Conservation (phyloP, 2,329 filamentous ascomycete genomes). For the Fusarium sororula region DNA sequence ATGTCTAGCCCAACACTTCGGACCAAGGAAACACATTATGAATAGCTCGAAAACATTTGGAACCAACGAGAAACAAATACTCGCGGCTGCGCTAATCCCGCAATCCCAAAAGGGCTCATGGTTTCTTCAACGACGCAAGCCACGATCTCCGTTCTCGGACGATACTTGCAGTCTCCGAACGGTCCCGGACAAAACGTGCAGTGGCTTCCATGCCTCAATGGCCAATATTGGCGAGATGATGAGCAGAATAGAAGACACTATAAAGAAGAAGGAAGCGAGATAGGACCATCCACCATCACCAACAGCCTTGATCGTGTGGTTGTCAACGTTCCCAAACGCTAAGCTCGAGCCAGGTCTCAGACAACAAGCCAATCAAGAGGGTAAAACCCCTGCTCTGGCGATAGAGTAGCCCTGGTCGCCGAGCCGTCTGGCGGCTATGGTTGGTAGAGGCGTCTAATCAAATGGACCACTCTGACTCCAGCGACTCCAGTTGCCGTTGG, state of each 20-base stretch:
- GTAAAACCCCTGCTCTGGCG: constrained; percentile 45
- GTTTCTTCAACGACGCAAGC: constrained; percentile 36
- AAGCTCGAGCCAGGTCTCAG: constrained; percentile 41
- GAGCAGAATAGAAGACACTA: constrained; percentile 5
- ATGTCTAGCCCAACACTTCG: constrained; percentile 1
- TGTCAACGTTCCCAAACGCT: constrained; percentile 49
- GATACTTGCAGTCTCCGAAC: constrained; percentile 21
- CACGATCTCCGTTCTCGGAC: constrained; percentile 37
- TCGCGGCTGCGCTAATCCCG: constrained; percentile 45
- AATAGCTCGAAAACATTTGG: constrained; percentile 12
- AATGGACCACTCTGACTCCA: constrained; percentile 34
- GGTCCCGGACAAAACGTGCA: constrained; percentile 35
- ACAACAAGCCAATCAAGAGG: constrained; percentile 45
- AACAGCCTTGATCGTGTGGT: constrained; percentile 26
- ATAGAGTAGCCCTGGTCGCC: constrained; percentile 41
- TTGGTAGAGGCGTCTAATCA: constrained; percentile 45
- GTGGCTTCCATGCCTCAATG: constrained; percentile 32
- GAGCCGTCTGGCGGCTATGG: constrained; percentile 47
- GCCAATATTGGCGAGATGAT: constrained; percentile 11
- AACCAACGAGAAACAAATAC: constrained; percentile 35
- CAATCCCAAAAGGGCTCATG: constrained; percentile 32
- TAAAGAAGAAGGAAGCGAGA: constrained; percentile 10
- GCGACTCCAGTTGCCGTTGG: constrained; percentile 21
- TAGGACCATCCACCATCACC: constrained; percentile 17
- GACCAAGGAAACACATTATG: constrained; percentile 6